These are phyloP conservation scores for Cyclanthera cordifolia DNA, from an alignment of 306 rosid genomes.

Conservation along the genomic window DNA sequence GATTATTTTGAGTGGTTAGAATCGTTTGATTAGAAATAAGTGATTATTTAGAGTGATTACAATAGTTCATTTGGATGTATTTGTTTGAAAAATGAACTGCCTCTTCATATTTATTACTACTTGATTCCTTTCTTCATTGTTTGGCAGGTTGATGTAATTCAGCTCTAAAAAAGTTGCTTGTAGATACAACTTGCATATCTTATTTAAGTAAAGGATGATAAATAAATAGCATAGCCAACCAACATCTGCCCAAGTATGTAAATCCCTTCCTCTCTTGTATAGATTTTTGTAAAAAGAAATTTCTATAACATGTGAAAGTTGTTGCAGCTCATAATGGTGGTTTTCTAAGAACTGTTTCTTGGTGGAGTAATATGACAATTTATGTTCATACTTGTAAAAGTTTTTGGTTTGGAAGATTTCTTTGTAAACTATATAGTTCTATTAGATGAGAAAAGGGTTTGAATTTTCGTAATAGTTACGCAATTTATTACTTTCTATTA, in stretches of 20 bases:
- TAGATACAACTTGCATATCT: background rate
- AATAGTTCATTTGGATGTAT: too few species aligned
- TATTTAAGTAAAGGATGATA: background rate
- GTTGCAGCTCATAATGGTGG: constrained; percentile 1
- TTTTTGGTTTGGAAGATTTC: background rate
- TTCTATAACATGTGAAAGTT: background rate
- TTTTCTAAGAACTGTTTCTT: background rate
- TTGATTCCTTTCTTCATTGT: background rate
- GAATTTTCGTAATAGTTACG: background rate
- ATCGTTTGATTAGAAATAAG: too few species aligned
- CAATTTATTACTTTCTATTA: too few species aligned
- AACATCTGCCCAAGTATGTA: background rate
- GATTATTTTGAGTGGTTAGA: too few species aligned
- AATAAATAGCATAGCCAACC: background rate
- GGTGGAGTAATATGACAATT: background rate
- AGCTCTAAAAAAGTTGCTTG: background rate
- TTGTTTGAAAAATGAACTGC: too few species aligned
- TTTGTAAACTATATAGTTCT: background rate
- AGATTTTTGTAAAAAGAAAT: background rate
- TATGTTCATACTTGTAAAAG: background rate
- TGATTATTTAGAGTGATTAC: too few species aligned
- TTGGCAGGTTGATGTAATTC: constrained; percentile 1
- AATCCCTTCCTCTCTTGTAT: constrained; percentile 1
- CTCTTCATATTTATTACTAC: background rate
- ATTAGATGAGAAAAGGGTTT: background rate